Evolutionary conservation across 1,139 yeast genomes (phyloP), one percentile per base, ranked within the genome.

Genomic region (Suhomyces bribrorum): DNA sequence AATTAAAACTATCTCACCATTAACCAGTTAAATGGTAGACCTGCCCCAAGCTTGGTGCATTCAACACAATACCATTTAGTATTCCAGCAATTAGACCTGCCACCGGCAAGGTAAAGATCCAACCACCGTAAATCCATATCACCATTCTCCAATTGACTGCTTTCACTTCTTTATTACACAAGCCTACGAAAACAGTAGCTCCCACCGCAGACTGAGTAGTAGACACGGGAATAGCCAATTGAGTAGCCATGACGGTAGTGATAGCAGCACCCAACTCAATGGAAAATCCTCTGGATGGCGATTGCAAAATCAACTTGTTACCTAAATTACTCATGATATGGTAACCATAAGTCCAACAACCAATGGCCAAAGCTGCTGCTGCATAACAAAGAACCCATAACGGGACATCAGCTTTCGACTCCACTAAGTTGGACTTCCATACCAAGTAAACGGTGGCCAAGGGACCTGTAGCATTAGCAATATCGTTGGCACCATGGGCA

Each of bases 131-230:
- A 55, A 85, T 78, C 83, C 85, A 83, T 14, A 66, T 59, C 32
- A 84, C 87, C 79, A 83, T 80, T 67, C 86, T 76, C 90, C 90
- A 84, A 68, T 84, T 84, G 44, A 83, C 85, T 6, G 87, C 76
- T 52, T 64, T 75, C 54, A 71, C 49, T 55, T 81, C 85, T 50
- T 66, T 69, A 68, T 84, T 84, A 66, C 88, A 82, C 44, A 83
- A 68, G 43, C 90, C 94, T 49, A 84, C 86, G 51, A 79, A 79
- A 7, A 84, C 86, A 32, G 86, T 81, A 33, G 88, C 87, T 47
- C 94, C 92, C 38, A 81, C 84, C n/a, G 88, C 86, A 55, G 82
- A 75, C 62, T 84, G 90, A 7, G 92, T 84, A 26, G 92, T 84
- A 11, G 89, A 82, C 31, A 83, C 78, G 29, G 92, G 92, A 46